A percentile compares a stretch with the other conserved stretches of the same genome.
Conservation (phyloP, 768 basidiomycete genomes). For the Mycena olivaceomarginata region DNA sequence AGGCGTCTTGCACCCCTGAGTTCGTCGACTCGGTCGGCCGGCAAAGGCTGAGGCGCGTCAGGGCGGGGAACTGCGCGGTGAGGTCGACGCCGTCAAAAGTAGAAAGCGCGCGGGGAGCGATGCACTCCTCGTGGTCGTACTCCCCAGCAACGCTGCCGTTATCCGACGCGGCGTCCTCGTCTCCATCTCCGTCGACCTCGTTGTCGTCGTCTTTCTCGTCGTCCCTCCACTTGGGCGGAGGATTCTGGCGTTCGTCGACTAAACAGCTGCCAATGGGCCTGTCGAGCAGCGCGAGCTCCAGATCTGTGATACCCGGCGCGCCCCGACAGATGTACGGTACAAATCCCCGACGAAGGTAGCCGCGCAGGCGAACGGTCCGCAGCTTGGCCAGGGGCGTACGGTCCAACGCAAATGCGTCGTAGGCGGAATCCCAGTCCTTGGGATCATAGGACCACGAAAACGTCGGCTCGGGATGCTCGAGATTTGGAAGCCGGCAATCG, state of each 20-base stretch:
- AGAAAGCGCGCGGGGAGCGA: background rate
- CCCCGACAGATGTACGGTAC: background rate
- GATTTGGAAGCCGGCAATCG: constrained; percentile 1
- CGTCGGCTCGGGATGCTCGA: background rate
- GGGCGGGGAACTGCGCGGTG: background rate
- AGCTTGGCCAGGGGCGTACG: background rate
- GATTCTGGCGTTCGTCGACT: background rate
- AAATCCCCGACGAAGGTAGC: background rate
- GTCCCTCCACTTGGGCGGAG: background rate
- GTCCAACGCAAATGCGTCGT: background rate
- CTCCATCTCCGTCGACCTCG: background rate
- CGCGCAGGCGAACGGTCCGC: constrained; percentile 8
- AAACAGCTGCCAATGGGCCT: constrained; percentile 2
- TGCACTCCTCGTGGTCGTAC: constrained; percentile 6
- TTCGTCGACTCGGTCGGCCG: background rate
- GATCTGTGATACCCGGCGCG: background rate
- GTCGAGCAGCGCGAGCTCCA: constrained; percentile 4
- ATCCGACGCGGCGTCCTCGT: background rate
- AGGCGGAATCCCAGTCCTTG: background rate
- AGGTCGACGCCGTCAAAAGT: background rate
- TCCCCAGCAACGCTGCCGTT: background rate
- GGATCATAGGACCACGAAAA: background rate
- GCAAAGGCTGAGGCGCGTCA: background rate
- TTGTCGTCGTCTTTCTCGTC: background rate
- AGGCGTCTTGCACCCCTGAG: background rate